Base-by-base conservation (phyloP, 2,329 filamentous ascomycete species). In the Colletotrichum endophyticum region DNA sequence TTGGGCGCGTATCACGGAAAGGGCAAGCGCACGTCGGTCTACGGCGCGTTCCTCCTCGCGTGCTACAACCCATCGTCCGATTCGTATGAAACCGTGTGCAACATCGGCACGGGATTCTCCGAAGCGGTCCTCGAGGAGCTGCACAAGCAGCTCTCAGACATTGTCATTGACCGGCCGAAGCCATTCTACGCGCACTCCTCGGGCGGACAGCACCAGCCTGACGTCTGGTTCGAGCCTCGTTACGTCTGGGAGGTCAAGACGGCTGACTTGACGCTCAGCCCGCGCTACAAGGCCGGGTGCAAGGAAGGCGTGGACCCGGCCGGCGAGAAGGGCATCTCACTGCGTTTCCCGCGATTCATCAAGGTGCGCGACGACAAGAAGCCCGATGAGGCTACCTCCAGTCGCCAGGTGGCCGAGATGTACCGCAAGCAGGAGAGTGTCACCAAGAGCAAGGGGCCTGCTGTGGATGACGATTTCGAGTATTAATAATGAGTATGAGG, bases 181-280 rank as follows among this genome's bases (percentile, higher is more conserved):
- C 97, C 97, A 0, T 99, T 98, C 85, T 99, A 99, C 86, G 90
- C 92, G 1, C 97, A 99, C 84, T 96, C 94, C 6, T 87, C 90
- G 0, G 95, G 95, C 67, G 92, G 93, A 66, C 96, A 98, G 86
- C 96, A 99, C 83, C 97, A 99, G 84, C 97, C 97, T 2, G 97
- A 99, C 84, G 96, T 99, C 49, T 99, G 97, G 97, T 97, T 99
- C 83, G 97, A 99, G 88, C 95, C 97, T 16, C 92, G 93, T 57
- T 94, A 94, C 81, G 97, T 99, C 2, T 99, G 97, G 97, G 97
- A 99, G 86, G 96, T 99, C 80, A 98, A 96, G 88, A 98, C 96
- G 15, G 97, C 97, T 2, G 97, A 99, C 88, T 85, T 99, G 80
- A 99, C 97, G 3, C 90, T 99, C 27, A 96, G 94, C 80, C 97